phyloP scores from a whole-genome alignment of 1,139 yeast species.

The Saccharomyces hybrid region DNA sequence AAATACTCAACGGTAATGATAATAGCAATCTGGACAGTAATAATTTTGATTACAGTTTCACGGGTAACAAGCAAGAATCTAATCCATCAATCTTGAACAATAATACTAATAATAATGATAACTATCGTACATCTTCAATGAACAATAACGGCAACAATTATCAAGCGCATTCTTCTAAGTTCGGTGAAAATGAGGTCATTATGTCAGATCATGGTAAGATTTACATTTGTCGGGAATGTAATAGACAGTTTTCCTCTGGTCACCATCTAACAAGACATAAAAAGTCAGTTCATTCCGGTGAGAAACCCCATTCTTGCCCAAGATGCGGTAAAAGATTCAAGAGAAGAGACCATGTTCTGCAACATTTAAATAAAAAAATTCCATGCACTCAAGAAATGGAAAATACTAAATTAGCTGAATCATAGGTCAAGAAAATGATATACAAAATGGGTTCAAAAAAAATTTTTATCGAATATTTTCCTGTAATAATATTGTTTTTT shows the following conservation, averaged over 20 bases:
- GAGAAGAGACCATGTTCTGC: slow-evolving; percentile 31
- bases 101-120: background rate
- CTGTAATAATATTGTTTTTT: background rate
- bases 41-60: background rate
- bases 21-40: background rate
- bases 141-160: background rate
- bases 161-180: background rate
- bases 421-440: slow-evolving; percentile 8
- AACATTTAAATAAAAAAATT: slow-evolving; percentile 29
- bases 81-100: background rate
- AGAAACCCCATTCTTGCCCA: slow-evolving; percentile 30
- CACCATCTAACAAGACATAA: slow-evolving; percentile 31
- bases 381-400: slow-evolving; percentile 22
- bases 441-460: slow-evolving; percentile 3
- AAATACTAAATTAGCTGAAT: slow-evolving; percentile 9
- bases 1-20: background rate
- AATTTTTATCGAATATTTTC: background rate
- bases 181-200: background rate
- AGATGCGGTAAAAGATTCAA: slow-evolving; percentile 30
- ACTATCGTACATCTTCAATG: slow-evolving; percentile 7
- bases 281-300: slow-evolving; percentile 30
- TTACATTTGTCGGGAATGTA: slow-evolving; percentile 26
- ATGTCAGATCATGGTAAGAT: slow-evolving; percentile 11
- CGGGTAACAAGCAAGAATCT: background rate
- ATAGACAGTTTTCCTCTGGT: slow-evolving; percentile 26